Evolutionary conservation across 1,284 basidiomycete species (phyloP).

Genomic region (Microbotryomycetes sp.): DNA sequence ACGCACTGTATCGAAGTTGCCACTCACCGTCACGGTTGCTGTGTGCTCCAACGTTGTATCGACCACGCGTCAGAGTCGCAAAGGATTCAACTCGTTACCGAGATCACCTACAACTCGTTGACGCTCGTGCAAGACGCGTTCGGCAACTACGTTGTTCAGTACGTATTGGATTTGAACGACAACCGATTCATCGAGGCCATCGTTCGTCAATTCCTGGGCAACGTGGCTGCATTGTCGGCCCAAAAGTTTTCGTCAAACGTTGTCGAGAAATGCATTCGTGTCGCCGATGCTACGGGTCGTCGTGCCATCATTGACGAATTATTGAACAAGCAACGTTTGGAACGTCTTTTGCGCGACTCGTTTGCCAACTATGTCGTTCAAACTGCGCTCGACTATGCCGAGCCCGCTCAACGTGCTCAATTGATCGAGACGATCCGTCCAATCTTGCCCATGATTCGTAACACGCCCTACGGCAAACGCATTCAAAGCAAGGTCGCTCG

Average conservation of each 20-base stretch:
- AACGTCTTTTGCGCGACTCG: slow-evolving; percentile 89
- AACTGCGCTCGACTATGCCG: slow-evolving; percentile 93
- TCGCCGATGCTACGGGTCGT: slow-evolving; percentile 87
- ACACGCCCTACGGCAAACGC: slow-evolving; percentile 94
- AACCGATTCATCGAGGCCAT: slow-evolving; percentile 95
- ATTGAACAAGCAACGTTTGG: slow-evolving; percentile 85
- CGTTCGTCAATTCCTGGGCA: slow-evolving; percentile 95
- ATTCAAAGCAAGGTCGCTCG: slow-evolving; percentile 89
- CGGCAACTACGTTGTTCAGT: slow-evolving; percentile 42
- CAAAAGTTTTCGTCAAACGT: slow-evolving; percentile 98
- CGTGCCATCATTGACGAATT: slow-evolving; percentile 95
- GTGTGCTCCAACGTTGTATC: slow-evolving; percentile 95
- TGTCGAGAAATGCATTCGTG: slow-evolving; percentile 85
- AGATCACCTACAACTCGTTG: slow-evolving; percentile 97
- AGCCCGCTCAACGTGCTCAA: slow-evolving; percentile 66
- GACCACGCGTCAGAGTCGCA: slow-evolving; percentile 96
- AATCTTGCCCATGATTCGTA: slow-evolving; percentile 86
- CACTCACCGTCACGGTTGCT: slow-evolving; percentile 98
- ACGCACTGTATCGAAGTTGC: slow-evolving; percentile 99
- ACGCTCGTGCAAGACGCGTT: slow-evolving; percentile 99
- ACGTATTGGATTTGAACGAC: slow-evolving; percentile 88
- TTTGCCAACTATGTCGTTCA: slow-evolving; percentile 46
- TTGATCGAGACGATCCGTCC: slow-evolving; percentile 93
- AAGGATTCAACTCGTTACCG: slow-evolving; percentile 91
- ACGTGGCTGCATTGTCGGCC: slow-evolving; percentile 93